phyloP scores from a whole-genome alignment of 2,329 filamentous ascomycete species.

The Xenoacremonium recifei region DNA sequence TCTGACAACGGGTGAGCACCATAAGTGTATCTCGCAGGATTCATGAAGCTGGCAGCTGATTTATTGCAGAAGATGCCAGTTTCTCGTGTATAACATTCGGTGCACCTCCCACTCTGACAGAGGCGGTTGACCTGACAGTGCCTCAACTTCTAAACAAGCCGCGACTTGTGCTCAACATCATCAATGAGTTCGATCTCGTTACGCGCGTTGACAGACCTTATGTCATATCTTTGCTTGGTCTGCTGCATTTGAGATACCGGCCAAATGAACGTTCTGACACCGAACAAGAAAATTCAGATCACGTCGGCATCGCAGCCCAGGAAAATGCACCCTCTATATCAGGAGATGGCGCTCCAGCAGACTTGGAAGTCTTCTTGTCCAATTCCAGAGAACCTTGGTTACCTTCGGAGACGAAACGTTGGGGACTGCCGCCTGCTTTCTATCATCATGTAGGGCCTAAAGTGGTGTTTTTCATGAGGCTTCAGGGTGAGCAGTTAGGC shows the following conservation, averaged over 20 bases:
- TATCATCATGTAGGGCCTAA: slow-evolving; percentile 19
- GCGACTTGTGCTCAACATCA: slow-evolving; percentile 20
- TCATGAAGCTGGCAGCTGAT: not conserved
- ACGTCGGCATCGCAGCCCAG: not conserved
- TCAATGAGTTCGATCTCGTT: slow-evolving; percentile 24
- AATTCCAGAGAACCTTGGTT: not conserved
- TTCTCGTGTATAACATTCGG: slow-evolving; percentile 23
- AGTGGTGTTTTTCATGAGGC: slow-evolving; percentile 14
- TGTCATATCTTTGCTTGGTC: slow-evolving; percentile 17
- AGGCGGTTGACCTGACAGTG: slow-evolving; percentile 5
- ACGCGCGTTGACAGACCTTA: slow-evolving; percentile 20
- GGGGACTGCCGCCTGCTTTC: slow-evolving; percentile 13
- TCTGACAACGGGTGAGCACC: slow-evolving; percentile 5
- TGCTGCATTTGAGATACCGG: slow-evolving; percentile 10
- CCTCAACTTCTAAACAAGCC: slow-evolving; percentile 1
- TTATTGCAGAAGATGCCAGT: slow-evolving; percentile 5
- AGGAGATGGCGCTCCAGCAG: not conserved
- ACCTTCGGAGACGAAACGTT: no score
- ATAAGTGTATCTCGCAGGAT: slow-evolving; percentile 8
- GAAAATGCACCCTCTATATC: not conserved
- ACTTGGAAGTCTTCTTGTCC: not conserved
- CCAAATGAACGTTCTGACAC: not conserved
- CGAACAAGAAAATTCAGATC: not conserved
- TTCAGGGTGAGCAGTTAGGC: slow-evolving; percentile 8
- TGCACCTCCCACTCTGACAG: slow-evolving; percentile 17